These are phyloP conservation scores for Pythium dissotocum DNA, from an alignment of 352 stramenopile species.

Conservation along the genomic window DNA sequence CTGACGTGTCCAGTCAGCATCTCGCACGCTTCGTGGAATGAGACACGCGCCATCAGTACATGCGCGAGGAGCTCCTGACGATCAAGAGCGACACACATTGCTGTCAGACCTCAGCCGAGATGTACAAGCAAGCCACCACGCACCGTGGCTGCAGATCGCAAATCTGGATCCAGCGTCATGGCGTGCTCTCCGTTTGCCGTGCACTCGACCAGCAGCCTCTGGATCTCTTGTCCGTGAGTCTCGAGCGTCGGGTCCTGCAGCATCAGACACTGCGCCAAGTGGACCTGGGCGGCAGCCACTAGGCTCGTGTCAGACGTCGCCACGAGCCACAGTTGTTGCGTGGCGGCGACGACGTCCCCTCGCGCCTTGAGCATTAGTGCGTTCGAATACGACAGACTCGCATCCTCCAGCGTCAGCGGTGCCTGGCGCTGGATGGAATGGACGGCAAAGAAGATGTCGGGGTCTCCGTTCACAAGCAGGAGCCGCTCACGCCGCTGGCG, in stretches of 20 bases:
- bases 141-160: background rate
- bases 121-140: background rate
- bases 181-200: constrained; percentile 26
- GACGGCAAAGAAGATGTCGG: constrained; percentile 36
- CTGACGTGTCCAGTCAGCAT: constrained; percentile 5
- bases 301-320: constrained; percentile 15
- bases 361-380: constrained; percentile 44
- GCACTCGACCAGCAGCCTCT: constrained; percentile 14
- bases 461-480: background rate
- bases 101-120: background rate
- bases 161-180: constrained; percentile 26
- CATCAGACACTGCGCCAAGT: constrained; percentile 52
- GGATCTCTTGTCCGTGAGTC: constrained; percentile 13
- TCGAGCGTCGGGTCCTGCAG: constrained; percentile 32
- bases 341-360: constrained; percentile 28
- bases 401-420: constrained; percentile 6
- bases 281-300: constrained; percentile 37
- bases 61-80: constrained; percentile 51
- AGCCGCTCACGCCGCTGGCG: background rate
- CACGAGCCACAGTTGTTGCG: constrained; percentile 32
- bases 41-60: constrained; percentile 29
- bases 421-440: background rate
- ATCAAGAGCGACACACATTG: background rate
- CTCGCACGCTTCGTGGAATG: constrained; percentile 31
- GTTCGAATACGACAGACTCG: constrained; percentile 40